Percentiles rank a stretch among this genome's conserved stretches.
These are phyloP conservation scores for Cymbopogon flexuosus DNA, from an alignment of 202 grass and related monocot species.

Conservation along the genomic window DNA sequence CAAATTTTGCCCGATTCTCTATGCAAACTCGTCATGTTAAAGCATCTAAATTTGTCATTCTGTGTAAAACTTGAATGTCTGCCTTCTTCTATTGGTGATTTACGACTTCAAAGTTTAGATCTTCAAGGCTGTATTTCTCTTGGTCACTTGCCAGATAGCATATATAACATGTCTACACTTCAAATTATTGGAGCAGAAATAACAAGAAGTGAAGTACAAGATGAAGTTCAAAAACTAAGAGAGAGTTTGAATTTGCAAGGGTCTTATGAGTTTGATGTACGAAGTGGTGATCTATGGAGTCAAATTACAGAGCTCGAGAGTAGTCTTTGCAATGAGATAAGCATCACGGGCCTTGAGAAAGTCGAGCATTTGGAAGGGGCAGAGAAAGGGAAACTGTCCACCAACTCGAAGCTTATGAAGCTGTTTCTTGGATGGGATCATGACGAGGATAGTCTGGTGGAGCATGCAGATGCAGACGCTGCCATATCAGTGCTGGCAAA, in stretches of 20 bases:
- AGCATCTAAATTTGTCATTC: background rate
- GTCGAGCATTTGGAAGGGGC: background rate
- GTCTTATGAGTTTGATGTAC: background rate
- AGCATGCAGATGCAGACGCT: background rate
- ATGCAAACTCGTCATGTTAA: background rate
- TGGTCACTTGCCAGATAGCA: background rate
- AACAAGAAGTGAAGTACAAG: too few relatives aligned
- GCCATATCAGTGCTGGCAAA: background rate
- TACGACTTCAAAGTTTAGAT: background rate
- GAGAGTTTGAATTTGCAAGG: background rate
- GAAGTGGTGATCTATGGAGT: background rate
- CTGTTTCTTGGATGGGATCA: accelerated
- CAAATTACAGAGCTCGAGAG: background rate
- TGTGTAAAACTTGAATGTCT: background rate
- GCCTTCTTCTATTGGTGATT: background rate
- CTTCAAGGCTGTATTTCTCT: background rate
- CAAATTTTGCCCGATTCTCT: background rate
- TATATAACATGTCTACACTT: background rate
- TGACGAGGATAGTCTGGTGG: background rate
- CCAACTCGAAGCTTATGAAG: background rate
- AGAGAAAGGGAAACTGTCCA: background rate
- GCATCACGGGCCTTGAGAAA: background rate
- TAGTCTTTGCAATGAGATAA: background rate
- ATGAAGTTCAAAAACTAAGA: background rate
- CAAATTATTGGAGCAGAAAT: too few relatives aligned